Base-by-base conservation (phyloP, 2,329 filamentous ascomycete species). In the Clonostachys sp. region DNA sequence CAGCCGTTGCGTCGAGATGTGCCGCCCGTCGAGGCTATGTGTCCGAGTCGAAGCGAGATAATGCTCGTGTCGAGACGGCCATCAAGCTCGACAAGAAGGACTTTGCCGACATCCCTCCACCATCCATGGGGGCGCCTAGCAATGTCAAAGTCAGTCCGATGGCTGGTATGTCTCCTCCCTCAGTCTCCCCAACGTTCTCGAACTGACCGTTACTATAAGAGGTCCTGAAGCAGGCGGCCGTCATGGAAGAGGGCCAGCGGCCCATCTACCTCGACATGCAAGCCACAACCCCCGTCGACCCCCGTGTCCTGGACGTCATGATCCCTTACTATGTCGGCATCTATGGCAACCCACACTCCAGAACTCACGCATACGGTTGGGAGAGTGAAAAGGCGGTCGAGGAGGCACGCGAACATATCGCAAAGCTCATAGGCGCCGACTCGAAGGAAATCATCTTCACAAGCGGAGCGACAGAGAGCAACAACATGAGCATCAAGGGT, bases 401-500 rank as follows among this genome's bases (percentile, higher is more conserved):
- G 66, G 80, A 89, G 53, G 91, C 94, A 41, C 83, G 94, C 59
- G 80, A 80, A 57, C 82, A 97, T 61, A 78, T 97, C 54, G 94
- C 94, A 4, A 78, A 78, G 38, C 79, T 99, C 47, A 94, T 99
- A 55, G 92, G 92, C 24, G 94, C 94, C 30, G 91, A 99, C 64
- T 76, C 94, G 6, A 99, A 99, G 71, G 94, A 99, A 66, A 97
- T 99, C 55, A 95, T 99, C 59, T 97, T 99, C 71, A 99, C 94
- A 7, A 96, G 91, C 60, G 94, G 94, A 47, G 94, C 94, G 14
- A 99, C 94, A 0, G 94, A 99, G 74, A 96, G 91, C 64, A 99
- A 99, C 72, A 99, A 99, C 62, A 99, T 99, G 94, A 96, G 91
- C 68, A 90, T 99, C 73, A 99, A 99, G 73, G 94, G 94, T 53